Conservation (phyloP, 2,329 filamentous ascomycete genomes). For the Fusarium zealandicum region DNA sequence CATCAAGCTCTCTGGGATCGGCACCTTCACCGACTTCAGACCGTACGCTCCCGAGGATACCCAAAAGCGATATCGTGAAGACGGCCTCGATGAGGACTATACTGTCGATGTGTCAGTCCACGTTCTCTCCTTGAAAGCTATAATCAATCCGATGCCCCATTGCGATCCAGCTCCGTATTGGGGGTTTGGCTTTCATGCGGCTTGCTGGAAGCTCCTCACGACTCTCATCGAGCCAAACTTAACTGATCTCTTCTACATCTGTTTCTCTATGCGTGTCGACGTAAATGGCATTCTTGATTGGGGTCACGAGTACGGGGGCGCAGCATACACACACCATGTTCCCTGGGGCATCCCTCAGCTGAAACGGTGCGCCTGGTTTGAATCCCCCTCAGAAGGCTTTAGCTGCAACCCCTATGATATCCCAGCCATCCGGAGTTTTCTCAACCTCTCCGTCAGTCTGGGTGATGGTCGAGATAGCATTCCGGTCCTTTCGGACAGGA, state of each 20-base stretch:
- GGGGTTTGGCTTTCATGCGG: constrained; percentile 17
- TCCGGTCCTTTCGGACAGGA: background rate
- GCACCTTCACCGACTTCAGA: background rate
- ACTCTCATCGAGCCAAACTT: background rate
- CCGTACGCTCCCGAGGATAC: background rate
- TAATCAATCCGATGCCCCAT: background rate
- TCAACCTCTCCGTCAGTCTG: background rate
- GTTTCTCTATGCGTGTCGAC: constrained; percentile 10
- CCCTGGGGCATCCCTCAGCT: background rate
- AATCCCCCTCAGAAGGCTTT: background rate
- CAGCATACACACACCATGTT: background rate
- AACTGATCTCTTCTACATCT: constrained; percentile 4
- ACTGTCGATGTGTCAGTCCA: background rate
- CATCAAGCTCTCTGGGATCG: background rate
- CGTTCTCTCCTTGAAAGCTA: background rate
- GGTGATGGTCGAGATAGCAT: background rate
- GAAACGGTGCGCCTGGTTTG: background rate
- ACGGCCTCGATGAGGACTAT: background rate
- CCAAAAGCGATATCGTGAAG: constrained; percentile 3
- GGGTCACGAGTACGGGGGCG: constrained; percentile 15
- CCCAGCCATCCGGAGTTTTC: background rate
- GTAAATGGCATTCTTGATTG: constrained; percentile 2
- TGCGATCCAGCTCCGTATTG: constrained; percentile 9
- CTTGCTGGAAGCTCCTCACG: constrained; percentile 13
- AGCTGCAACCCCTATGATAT: constrained; percentile 3